Conservation (phyloP, 306 rosid species). For the Fragaria vesca region DNA sequence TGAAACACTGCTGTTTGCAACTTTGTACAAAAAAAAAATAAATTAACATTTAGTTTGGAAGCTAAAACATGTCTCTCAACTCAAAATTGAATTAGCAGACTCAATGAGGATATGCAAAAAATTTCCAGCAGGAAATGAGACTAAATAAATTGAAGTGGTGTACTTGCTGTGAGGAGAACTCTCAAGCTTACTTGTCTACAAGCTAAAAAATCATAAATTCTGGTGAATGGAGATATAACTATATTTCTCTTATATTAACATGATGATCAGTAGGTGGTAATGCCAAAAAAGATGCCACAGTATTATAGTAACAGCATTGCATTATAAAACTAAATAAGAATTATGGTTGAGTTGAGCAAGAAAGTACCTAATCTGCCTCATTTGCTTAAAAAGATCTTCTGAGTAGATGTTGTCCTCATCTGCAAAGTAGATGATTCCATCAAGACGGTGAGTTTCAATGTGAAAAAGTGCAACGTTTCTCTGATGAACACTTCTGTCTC, state of each 20-base stretch:
- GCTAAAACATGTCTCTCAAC: background rate
- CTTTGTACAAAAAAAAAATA: background rate
- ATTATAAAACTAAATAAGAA: background rate
- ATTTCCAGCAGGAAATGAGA: constrained; percentile 12
- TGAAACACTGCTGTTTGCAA: background rate
- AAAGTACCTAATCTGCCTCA: constrained; percentile 82
- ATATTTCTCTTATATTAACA: background rate
- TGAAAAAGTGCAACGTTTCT: constrained; percentile 77
- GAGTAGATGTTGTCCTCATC: constrained; percentile 65
- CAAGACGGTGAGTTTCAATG: constrained; percentile 80
- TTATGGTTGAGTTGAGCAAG: constrained; percentile 13
- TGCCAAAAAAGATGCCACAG: background rate
- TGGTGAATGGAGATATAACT: background rate
- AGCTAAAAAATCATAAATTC: background rate
- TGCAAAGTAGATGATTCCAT: constrained; percentile 87
- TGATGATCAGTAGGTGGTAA: background rate
- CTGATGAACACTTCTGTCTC: constrained; percentile 54
- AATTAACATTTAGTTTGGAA: background rate
- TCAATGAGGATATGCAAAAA: constrained; percentile 2
- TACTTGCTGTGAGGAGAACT: background rate
- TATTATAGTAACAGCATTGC: background rate
- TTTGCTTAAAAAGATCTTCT: constrained; percentile 61
- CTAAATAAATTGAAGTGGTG: background rate
- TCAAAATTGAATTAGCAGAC: background rate
- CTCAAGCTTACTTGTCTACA: constrained; percentile 1